phyloP scores from a whole-genome alignment of 371 early-diverging fungal genomes.

The Mucor racemosus region DNA sequence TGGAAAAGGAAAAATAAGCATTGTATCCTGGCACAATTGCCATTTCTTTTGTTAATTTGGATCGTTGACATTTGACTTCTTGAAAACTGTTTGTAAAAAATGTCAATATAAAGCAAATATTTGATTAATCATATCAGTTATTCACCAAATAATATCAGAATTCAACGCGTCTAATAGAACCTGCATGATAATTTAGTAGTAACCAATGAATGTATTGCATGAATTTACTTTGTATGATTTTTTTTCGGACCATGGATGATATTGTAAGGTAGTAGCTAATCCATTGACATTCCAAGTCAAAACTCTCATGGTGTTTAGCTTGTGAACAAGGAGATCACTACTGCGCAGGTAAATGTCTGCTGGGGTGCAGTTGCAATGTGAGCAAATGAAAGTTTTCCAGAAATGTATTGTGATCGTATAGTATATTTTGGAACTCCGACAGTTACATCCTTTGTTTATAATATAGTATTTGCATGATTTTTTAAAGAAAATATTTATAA shows the following conservation, averaged over 20 bases:
- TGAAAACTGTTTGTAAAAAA: conserved; percentile 62
- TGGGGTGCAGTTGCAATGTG: not conserved
- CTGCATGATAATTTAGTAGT: conserved; percentile 27
- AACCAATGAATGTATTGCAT: not conserved
- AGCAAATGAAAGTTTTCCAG: not conserved
- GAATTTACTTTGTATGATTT: conserved; percentile 59
- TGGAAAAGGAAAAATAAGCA: conserved; percentile 73
- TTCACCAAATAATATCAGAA: conserved; percentile 75
- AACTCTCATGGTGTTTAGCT: conserved; percentile 50
- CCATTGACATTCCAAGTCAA: conserved; percentile 75
- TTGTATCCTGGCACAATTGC: conserved; percentile 77
- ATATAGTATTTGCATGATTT: too few species aligned
- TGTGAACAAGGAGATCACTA: not conserved
- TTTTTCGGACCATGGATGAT: conserved; percentile 59
- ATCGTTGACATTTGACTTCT: conserved; percentile 76
- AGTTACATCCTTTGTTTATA: too few species aligned
- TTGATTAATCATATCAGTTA: not conserved
- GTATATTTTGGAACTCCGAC: too few species aligned
- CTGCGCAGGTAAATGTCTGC: not conserved
- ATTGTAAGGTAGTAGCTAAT: conserved; percentile 58
- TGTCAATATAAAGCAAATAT: too few species aligned
- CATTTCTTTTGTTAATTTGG: conserved; percentile 61
- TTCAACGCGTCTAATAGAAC: conserved; percentile 59
- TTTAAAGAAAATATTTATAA: too few species aligned
- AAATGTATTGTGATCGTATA: not conserved